These are phyloP conservation scores for Cadophora malorum DNA, from an alignment of 2,329 filamentous ascomycete genomes.

Conservation along the genomic window DNA sequence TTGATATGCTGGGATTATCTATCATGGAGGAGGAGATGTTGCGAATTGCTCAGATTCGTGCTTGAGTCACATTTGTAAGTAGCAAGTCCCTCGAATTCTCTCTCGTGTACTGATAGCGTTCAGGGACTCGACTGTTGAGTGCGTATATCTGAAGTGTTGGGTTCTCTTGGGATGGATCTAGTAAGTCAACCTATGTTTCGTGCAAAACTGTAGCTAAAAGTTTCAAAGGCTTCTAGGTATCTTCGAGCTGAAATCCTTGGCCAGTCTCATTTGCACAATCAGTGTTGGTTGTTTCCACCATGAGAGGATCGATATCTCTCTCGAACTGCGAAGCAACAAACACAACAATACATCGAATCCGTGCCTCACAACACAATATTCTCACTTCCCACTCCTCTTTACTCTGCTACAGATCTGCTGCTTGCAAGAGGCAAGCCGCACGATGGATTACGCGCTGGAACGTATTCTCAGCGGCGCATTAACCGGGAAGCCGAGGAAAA, in stretches of 20 bases:
- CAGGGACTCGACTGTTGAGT: background rate
- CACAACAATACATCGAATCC: conserved; percentile 1
- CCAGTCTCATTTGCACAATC: background rate
- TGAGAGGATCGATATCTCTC: background rate
- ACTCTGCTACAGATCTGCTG: conserved; percentile 1
- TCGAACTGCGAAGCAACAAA: background rate
- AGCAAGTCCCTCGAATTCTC: too few relatives aligned
- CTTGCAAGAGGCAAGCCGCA: background rate
- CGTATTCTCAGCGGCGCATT: background rate
- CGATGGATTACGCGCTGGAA: background rate
- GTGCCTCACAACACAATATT: background rate
- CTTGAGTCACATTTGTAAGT: conserved; percentile 1
- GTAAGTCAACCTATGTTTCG: background rate
- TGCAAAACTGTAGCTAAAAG: background rate
- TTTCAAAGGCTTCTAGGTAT: background rate
- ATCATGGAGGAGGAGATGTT: conserved; percentile 8
- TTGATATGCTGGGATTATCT: background rate
- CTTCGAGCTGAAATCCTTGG: background rate
- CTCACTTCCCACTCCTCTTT: conserved; percentile 1
- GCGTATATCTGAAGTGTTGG: background rate
- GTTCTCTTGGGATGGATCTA: conserved; percentile 4
- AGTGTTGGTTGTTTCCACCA: background rate
- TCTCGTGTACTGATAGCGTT: background rate
- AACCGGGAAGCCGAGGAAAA: background rate
- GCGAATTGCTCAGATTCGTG: background rate